phyloP scores from a whole-genome alignment of 2,329 filamentous ascomycete species.

The Biscogniauxia mediterranea region DNA sequence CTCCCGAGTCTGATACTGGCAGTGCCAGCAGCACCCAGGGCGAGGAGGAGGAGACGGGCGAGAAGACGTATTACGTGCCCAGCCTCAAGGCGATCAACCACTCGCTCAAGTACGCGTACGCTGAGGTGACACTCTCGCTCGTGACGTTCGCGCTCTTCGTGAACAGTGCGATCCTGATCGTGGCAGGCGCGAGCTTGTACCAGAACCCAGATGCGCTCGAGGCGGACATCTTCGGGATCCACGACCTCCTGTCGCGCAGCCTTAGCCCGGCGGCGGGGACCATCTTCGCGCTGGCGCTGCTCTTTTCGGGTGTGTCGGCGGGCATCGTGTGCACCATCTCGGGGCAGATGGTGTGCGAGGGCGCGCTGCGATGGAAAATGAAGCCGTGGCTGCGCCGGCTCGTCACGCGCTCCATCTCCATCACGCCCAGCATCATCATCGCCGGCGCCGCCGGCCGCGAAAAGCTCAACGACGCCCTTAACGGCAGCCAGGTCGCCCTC shows the following conservation, averaged over 20 bases:
- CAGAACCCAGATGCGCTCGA: slow-evolving; percentile 56
- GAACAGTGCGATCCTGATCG: slow-evolving; percentile 79
- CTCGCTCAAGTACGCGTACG: slow-evolving; percentile 71
- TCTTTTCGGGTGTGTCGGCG: slow-evolving; percentile 77
- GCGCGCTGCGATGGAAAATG: slow-evolving; percentile 72
- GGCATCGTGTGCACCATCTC: slow-evolving; percentile 88
- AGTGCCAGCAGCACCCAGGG: slow-evolving; percentile 21
- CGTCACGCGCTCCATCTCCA: slow-evolving; percentile 75
- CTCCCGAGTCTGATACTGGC: slow-evolving; percentile 27
- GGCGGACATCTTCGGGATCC: slow-evolving; percentile 82
- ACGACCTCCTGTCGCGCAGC: slow-evolving; percentile 65
- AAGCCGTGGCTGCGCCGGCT: slow-evolving; percentile 77
- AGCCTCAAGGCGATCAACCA: slow-evolving; percentile 70
- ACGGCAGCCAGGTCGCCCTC: slow-evolving; percentile 74
- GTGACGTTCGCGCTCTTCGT: slow-evolving; percentile 84
- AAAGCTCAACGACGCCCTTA: slow-evolving; percentile 70
- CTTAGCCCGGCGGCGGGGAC: slow-evolving; percentile 76
- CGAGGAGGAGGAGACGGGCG: slow-evolving; percentile 32
- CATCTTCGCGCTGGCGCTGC: slow-evolving; percentile 78
- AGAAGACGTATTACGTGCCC: slow-evolving; percentile 62
- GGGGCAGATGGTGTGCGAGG: slow-evolving; percentile 85
- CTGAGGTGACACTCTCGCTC: slow-evolving; percentile 68
- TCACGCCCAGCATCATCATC: slow-evolving; percentile 80
- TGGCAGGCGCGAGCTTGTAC: slow-evolving; percentile 75
- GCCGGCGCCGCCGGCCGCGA: slow-evolving; percentile 72